Evolutionary conservation across 768 basidiomycete genomes (phyloP).

Genomic region (Kwoniella dendrophila): DNA sequence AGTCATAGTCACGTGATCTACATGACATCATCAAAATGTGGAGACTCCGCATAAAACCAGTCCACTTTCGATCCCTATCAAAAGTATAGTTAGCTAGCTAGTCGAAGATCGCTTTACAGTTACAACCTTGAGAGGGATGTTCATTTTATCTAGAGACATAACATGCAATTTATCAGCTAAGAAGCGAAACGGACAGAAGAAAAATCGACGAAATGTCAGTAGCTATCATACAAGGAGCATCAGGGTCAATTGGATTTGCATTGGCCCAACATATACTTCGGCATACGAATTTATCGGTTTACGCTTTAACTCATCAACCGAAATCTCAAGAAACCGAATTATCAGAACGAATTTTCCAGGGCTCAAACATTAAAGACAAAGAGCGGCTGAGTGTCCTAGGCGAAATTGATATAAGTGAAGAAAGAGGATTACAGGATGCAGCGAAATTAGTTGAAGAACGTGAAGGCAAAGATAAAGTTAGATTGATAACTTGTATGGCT

Average conservation of each 20-base stretch:
- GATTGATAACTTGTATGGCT: conserved; percentile 56
- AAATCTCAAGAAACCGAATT: conserved; percentile 20
- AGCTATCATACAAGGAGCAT: conserved; percentile 52
- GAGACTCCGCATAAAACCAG: background rate
- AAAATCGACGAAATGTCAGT: conserved; percentile 38
- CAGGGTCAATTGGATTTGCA: conserved; percentile 47
- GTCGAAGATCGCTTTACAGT: too few species aligned
- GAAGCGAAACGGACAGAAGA: background rate
- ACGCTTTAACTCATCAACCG: conserved; percentile 54
- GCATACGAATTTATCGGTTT: conserved; percentile 54
- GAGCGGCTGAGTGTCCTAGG: conserved; percentile 49
- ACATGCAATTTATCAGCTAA: too few species aligned
- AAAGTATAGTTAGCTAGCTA: too few species aligned
- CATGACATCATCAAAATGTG: conserved; percentile 1
- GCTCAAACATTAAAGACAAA: conserved; percentile 12
- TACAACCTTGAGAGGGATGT: too few species aligned
- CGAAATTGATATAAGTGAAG: conserved; percentile 54
- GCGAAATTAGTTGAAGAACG: conserved; percentile 50
- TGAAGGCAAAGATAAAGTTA: conserved; percentile 52
- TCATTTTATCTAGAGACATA: too few species aligned
- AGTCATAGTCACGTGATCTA: background rate
- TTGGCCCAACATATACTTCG: conserved; percentile 54
- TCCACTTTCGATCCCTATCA: conserved; percentile 2
- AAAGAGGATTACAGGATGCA: conserved; percentile 53
- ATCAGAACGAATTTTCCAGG: background rate